Evolutionary conservation across 495 filamentous ascomycete genomes (phyloP).

Genomic region (Aspergillus heteromorphus): DNA sequence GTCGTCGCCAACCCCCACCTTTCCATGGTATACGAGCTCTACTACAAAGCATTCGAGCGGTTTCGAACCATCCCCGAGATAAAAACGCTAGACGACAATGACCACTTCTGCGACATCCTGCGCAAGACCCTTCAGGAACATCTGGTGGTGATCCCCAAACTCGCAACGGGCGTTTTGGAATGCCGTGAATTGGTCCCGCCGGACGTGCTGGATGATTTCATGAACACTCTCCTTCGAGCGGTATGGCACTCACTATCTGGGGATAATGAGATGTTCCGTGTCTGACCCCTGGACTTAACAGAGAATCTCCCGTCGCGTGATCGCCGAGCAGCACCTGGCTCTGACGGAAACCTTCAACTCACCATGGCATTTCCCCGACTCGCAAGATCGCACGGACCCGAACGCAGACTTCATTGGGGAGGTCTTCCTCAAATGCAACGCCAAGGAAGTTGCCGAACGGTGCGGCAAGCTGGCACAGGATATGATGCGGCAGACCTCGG

Average conservation of each 20-base stretch:
- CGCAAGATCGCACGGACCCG: constrained; percentile 54
- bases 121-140: constrained; percentile 77
- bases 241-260: constrained; percentile 43
- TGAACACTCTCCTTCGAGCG: constrained; percentile 88
- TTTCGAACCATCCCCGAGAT: constrained; percentile 81
- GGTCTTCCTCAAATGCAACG: constrained; percentile 91
- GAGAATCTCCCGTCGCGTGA: constrained; percentile 92
- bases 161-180: constrained; percentile 91
- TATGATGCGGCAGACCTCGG: constrained; percentile 66
- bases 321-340: constrained; percentile 94
- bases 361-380: constrained; percentile 83
- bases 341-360: constrained; percentile 95
- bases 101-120: constrained; percentile 77
- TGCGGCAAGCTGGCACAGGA: constrained; percentile 69
- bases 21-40: constrained; percentile 91
- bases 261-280: not conserved
- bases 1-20: constrained; percentile 94
- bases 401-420: constrained; percentile 90
- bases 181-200: constrained; percentile 71
- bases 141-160: constrained; percentile 83
- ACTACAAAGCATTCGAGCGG: constrained; percentile 90
- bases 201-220: constrained; percentile 82
- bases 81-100: constrained; percentile 83
- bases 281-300: constrained; percentile 25
- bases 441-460: constrained; percentile 77